A percentile compares a stretch with the other conserved stretches of the same genome.
These are phyloP conservation scores for Mallotus repandus DNA, from an alignment of 441 rosid genomes.

Conservation along the genomic window DNA sequence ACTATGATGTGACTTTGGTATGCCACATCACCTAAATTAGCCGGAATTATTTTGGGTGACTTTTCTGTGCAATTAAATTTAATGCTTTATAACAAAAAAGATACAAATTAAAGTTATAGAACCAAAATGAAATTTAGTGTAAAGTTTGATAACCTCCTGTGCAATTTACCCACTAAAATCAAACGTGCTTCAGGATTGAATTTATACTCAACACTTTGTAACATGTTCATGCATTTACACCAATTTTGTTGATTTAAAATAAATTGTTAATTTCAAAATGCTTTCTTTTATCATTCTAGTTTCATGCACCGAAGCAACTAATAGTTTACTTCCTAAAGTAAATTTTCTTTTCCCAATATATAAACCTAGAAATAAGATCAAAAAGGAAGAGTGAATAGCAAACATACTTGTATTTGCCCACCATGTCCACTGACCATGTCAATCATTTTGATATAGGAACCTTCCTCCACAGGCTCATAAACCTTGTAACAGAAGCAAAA, in stretches of 20 bases:
- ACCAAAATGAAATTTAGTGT: too few species aligned
- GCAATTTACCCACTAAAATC: not conserved
- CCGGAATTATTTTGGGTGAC: too few species aligned
- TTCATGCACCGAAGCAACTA: not conserved
- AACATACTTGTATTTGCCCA: slow-evolving; percentile 91
- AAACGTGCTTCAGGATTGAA: not conserved
- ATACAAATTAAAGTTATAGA: too few species aligned
- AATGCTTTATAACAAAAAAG: too few species aligned
- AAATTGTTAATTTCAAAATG: not conserved
- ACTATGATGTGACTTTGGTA: too few species aligned
- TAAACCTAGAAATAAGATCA: not conserved
- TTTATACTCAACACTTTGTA: not conserved
- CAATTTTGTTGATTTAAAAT: not conserved
- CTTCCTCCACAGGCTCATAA: slow-evolving; percentile 99
- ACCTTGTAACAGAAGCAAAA: slow-evolving; percentile 49
- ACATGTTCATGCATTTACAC: not conserved
- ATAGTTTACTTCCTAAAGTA: not conserved
- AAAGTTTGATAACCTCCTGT: too few species aligned
- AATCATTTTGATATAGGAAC: slow-evolving; percentile 98
- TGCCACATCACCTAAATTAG: too few species aligned
- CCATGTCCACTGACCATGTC: slow-evolving; percentile 98
- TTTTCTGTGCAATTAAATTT: too few species aligned
- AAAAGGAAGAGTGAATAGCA: not conserved
- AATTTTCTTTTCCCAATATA: not conserved
- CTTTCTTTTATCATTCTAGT: not conserved